phyloP scores from a whole-genome alignment of 2,329 filamentous ascomycete species.

The Pezicula rhizophila region DNA sequence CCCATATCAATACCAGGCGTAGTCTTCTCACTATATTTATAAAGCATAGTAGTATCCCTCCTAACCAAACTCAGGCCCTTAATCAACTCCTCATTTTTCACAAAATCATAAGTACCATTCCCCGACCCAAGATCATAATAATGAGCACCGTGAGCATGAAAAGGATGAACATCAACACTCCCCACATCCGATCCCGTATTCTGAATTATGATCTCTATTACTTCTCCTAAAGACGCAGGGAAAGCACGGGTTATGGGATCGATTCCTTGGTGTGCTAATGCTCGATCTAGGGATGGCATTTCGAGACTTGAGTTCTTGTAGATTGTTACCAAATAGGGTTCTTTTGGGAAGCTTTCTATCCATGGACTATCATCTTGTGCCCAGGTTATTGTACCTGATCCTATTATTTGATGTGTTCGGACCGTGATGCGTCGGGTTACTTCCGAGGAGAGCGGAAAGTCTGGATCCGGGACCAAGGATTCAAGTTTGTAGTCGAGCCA shows the following conservation, averaged over 20 bases:
- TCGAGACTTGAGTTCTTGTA: constrained; percentile 31
- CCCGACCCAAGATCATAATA: constrained; percentile 40
- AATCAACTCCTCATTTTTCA: constrained; percentile 32
- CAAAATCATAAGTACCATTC: constrained; percentile 36
- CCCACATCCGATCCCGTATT: constrained; percentile 30
- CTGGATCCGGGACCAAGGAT: constrained; percentile 12
- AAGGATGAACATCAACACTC: constrained; percentile 37
- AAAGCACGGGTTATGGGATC: constrained; percentile 35
- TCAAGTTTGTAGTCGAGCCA: constrained; percentile 31
- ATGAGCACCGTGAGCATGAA: constrained; percentile 39
- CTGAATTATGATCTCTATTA: constrained; percentile 39
- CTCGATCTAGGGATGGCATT: constrained; percentile 33
- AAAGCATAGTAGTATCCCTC: constrained; percentile 38
- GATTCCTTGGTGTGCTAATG: constrained; percentile 34
- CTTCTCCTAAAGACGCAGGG: constrained; percentile 39
- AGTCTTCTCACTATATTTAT: constrained; percentile 32
- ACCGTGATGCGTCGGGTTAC: constrained; percentile 33
- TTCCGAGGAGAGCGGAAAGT: constrained; percentile 25
- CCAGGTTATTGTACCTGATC: constrained; percentile 14
- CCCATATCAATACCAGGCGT: constrained; percentile 29
- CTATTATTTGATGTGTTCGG: constrained; percentile 22
- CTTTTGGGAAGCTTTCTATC: constrained; percentile 24
- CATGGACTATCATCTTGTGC: constrained; percentile 29
- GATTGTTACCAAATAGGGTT: constrained; percentile 39
- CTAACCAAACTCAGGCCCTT: constrained; percentile 11